These are phyloP conservation scores for Aureobasidium sp. DNA, from an alignment of 2,329 filamentous ascomycete species.

Conservation along the genomic window DNA sequence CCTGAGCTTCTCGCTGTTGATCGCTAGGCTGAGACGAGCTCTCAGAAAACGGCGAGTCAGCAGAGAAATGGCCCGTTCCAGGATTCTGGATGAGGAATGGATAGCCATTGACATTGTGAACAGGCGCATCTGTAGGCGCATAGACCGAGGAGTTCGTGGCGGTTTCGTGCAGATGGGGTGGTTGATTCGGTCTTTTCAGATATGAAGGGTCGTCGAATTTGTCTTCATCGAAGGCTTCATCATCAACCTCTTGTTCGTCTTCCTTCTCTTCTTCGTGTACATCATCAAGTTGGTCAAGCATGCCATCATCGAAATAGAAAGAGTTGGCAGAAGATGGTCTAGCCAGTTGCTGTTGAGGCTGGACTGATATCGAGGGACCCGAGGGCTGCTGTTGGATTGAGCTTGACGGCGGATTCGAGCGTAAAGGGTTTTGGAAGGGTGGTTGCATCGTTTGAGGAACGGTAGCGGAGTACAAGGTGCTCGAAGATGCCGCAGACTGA, in stretches of 20 bases:
- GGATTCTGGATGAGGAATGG: conserved; percentile 9
- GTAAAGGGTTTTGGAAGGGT: background rate
- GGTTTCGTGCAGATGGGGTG: background rate
- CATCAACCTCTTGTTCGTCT: background rate
- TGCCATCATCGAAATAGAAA: conserved; percentile 30
- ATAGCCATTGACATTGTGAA: conserved; percentile 10
- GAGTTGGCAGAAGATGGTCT: conserved; percentile 19
- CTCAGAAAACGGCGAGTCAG: conserved; percentile 9
- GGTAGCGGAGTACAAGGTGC: background rate
- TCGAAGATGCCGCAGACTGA: background rate
- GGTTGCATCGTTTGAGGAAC: background rate
- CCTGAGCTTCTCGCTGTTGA: background rate
- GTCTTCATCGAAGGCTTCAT: conserved; percentile 25
- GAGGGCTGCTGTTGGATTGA: background rate
- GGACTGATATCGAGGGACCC: background rate
- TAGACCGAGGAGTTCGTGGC: background rate
- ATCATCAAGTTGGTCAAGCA: conserved; percentile 5
- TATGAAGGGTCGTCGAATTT: conserved; percentile 24
- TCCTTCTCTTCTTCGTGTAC: background rate
- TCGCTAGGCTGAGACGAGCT: conserved; percentile 5
- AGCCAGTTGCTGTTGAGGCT: background rate
- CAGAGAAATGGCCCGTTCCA: background rate
- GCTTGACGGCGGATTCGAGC: background rate
- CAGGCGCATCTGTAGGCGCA: background rate
- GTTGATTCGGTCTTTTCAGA: conserved; percentile 5